These are phyloP conservation scores for Naganishia friedmannii DNA, from an alignment of 768 basidiomycete genomes.

Conservation along the genomic window DNA sequence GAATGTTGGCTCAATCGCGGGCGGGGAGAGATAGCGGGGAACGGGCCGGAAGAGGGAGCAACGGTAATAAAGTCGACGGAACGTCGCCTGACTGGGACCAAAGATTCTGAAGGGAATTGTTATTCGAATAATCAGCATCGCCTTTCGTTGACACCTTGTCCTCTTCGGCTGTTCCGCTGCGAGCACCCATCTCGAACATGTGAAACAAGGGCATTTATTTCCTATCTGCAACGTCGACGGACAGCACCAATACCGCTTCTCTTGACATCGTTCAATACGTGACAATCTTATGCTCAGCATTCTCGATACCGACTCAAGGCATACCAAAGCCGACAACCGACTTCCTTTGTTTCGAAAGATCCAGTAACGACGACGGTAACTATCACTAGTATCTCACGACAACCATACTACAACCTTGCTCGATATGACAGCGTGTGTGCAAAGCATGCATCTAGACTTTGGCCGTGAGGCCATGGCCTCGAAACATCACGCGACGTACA, in stretches of 20 bases:
- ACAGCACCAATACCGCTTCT: background rate
- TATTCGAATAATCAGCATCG: background rate
- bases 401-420: background rate
- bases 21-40: too few relatives aligned
- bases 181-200: background rate
- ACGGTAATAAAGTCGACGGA: background rate
- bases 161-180: too few relatives aligned
- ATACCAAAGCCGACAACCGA: background rate
- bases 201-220: slow-evolving; percentile 6
- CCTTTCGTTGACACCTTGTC: too few relatives aligned
- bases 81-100: background rate
- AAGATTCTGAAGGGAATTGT: background rate
- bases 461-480: background rate
- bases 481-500: background rate
- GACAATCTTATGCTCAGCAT: background rate
- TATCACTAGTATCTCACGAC: background rate
- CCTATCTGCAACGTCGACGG: background rate
- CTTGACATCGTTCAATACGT: background rate
- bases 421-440: background rate
- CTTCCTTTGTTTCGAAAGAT: slow-evolving; percentile 1
- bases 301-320: background rate
- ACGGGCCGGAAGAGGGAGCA: background rate
- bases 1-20: background rate
- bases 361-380: background rate
- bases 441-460: background rate